Conservation (phyloP, 805 yeast species). For the Cyberlindnera misumaiensis region DNA sequence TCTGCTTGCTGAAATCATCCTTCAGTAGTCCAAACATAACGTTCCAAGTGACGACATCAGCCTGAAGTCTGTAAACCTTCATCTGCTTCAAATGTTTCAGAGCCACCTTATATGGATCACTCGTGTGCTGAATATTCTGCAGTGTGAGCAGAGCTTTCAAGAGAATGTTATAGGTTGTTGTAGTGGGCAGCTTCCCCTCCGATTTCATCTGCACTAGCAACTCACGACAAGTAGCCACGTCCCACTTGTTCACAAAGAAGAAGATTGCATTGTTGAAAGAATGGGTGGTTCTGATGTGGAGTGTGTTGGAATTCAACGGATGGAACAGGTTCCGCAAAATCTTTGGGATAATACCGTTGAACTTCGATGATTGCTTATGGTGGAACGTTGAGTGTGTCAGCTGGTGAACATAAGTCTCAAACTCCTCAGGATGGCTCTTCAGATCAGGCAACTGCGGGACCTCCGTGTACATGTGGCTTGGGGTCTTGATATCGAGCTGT, state of each 20-base stretch:
- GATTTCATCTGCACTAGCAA: constrained; percentile 34
- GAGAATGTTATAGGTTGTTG: constrained; percentile 33
- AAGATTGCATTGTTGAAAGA: constrained; percentile 34
- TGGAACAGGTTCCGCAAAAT: constrained; percentile 33
- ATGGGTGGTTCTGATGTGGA: constrained; percentile 24
- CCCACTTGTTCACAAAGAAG: constrained; percentile 31
- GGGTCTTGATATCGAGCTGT: constrained; percentile 1
- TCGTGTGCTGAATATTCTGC: constrained; percentile 24
- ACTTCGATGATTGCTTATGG: constrained; percentile 29
- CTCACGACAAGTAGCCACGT: constrained; percentile 35
- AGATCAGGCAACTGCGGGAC: constrained; percentile 32
- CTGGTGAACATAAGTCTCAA: constrained; percentile 29
- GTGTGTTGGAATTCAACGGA: constrained; percentile 29
- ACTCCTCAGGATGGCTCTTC: constrained; percentile 16
- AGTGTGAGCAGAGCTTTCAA: constrained; percentile 25
- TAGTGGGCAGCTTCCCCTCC: constrained; percentile 27
- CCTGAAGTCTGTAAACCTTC: constrained; percentile 22
- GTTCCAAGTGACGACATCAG: constrained; percentile 34
- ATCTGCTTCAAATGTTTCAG: constrained; percentile 26
- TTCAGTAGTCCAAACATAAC: constrained; percentile 26
- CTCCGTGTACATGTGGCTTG: constrained; percentile 23
- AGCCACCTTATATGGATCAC: constrained; percentile 24
- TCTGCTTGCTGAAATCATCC: constrained; percentile 28
- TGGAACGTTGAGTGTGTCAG: constrained; percentile 33
- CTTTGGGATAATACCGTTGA: constrained; percentile 32